These are phyloP conservation scores for Penicillium bialowiezense DNA, from an alignment of 495 filamentous ascomycete species.

Conservation along the genomic window DNA sequence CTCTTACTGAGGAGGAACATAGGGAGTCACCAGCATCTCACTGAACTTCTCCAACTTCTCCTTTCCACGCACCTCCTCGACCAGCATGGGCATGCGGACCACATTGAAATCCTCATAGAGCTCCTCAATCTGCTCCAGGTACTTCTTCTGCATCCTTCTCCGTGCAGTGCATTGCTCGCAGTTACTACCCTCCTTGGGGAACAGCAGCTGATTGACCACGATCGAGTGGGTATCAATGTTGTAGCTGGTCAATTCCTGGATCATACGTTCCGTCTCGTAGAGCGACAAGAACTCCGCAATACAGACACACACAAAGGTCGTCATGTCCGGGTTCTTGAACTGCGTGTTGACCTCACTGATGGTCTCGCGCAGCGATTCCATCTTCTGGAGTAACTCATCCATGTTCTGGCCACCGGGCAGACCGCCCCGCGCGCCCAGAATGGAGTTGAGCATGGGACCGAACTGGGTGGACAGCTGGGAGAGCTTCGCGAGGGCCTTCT, in stretches of 20 bases:
- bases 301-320: slow-evolving; percentile 97
- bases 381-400: slow-evolving; percentile 85
- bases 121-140: slow-evolving; percentile 97
- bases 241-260: slow-evolving; percentile 93
- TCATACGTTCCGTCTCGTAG: slow-evolving; percentile 99
- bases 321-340: slow-evolving; percentile 95
- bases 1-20: slow-evolving; percentile 6
- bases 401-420: slow-evolving; percentile 90
- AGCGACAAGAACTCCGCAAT: slow-evolving; percentile 96
- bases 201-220: slow-evolving; percentile 96
- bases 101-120: slow-evolving; percentile 99
- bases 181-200: slow-evolving; percentile 78
- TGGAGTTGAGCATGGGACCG: slow-evolving; percentile 90
- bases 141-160: slow-evolving; percentile 99
- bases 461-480: slow-evolving; percentile 92
- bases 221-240: slow-evolving; percentile 95
- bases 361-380: slow-evolving; percentile 87
- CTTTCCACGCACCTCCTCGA: slow-evolving; percentile 93
- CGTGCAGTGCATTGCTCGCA: slow-evolving; percentile 96
- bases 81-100: slow-evolving; percentile 92
- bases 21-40: slow-evolving; percentile 16
- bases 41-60: slow-evolving; percentile 79
- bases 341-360: slow-evolving; percentile 96
- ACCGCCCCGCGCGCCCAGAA: slow-evolving; percentile 78
- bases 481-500: slow-evolving; percentile 96